Conservation (phyloP, 2,329 filamentous ascomycete genomes). For the Monilinia laxa region DNA sequence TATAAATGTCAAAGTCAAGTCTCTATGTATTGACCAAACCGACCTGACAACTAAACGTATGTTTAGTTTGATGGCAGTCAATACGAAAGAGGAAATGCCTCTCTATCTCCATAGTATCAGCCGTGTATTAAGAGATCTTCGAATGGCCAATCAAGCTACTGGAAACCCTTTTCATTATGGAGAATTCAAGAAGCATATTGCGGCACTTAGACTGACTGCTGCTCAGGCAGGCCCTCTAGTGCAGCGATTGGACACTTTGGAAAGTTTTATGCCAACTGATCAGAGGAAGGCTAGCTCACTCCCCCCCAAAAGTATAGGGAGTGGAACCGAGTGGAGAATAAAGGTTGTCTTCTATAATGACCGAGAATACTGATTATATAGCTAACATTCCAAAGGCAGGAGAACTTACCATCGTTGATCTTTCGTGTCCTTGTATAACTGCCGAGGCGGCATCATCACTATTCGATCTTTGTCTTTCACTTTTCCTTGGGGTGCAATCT, state of each 20-base stretch:
- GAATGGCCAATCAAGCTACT: conserved; percentile 41
- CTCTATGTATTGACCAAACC: conserved; percentile 48
- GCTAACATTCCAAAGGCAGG: conserved; percentile 42
- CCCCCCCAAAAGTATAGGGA: background rate
- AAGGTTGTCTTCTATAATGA: background rate
- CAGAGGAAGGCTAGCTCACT: conserved; percentile 21
- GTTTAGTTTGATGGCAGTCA: conserved; percentile 55
- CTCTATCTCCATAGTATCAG: conserved; percentile 53
- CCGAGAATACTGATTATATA: background rate
- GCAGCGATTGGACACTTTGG: conserved; percentile 60
- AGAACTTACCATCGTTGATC: conserved; percentile 64
- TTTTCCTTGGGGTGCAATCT: conserved; percentile 59
- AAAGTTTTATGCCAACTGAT: conserved; percentile 57
- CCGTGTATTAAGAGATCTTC: conserved; percentile 53
- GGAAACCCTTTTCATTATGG: conserved; percentile 47
- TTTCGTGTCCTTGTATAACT: conserved; percentile 71
- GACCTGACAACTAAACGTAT: conserved; percentile 54
- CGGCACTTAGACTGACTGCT: conserved; percentile 45
- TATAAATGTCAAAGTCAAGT: conserved; percentile 46
- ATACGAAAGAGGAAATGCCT: conserved; percentile 44
- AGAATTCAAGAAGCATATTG: conserved; percentile 42
- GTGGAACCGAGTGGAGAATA: conserved; percentile 33
- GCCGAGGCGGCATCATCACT: conserved; percentile 65
- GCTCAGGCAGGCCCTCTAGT: conserved; percentile 56
- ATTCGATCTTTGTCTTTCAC: conserved; percentile 68